Base-by-base conservation (phyloP, 2,329 filamentous ascomycete genomes). In the Colletotrichum zoysiae region DNA sequence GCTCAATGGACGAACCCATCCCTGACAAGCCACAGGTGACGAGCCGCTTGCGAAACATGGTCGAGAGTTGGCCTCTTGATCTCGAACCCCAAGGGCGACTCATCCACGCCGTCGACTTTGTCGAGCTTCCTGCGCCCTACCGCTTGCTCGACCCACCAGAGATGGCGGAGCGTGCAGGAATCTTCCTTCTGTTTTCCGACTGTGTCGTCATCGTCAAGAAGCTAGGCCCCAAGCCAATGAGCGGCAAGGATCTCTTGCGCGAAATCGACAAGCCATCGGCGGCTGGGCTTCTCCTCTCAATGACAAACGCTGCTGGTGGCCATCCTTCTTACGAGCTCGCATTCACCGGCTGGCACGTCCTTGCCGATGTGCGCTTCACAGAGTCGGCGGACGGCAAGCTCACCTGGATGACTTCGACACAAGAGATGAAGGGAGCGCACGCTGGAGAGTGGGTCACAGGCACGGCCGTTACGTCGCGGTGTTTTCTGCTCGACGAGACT, bases 111-210 rank as follows among this genome's bases (percentile, higher is more conserved):
- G 89, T 91, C 20, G 96, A 98, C 80, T 92, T 94, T 78, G 84
- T 91, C 23, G 94, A 97, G 77, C 82, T 97, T 3, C 83, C 89
- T 1, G 88, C 94, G 2, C 95, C 95, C 0, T 97, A 92, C 76
- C 82, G 85, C 35, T 74, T 79, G 0, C 84, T 78, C 63, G 82
- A 78, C 35, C 75, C 79, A 0, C 84, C 78, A 63, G 82, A 78
- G 77, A 81, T 77, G 74, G 79, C 82, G 33, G 87, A 89, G 26
- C 85, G 85, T 53, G 84, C 89, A 1, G 93, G 93, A 1, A 90
- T 97, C 33, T 87, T 98, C 62, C 83, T 98, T 4, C 85, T 98
- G 3, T 98, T 98, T 78, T 90, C 93, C 3, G 95, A 98, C 76
- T 92, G 89, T 65, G 79, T 98, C 0, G 87, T 97, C 20, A 84